Conservation (phyloP, 2,329 filamentous ascomycete genomes). For the Rhinocladiella mackenziei region DNA sequence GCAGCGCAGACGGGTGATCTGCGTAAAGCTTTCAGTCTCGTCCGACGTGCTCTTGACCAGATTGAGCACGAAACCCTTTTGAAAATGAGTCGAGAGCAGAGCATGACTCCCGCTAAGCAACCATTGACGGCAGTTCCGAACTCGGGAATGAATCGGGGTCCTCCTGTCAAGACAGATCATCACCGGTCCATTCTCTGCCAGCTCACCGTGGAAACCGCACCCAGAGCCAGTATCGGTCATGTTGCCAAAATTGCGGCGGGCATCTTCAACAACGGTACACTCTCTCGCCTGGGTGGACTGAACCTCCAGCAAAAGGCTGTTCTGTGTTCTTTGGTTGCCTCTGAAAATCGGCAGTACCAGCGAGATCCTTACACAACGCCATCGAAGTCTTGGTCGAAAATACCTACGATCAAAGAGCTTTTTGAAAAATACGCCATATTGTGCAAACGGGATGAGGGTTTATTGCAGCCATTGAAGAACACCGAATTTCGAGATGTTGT, state of each 20-base stretch:
- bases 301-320: constrained; percentile 97
- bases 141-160: neutral
- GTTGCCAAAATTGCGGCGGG: constrained; percentile 86
- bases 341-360: constrained; percentile 61
- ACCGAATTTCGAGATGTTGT: constrained; percentile 95
- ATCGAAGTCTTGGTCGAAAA: constrained; percentile 55
- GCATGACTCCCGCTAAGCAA: constrained; percentile 65
- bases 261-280: constrained; percentile 84
- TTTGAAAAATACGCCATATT: constrained; percentile 79
- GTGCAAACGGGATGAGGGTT: constrained; percentile 74
- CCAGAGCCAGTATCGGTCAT: constrained; percentile 82
- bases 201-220: constrained; percentile 73
- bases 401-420: constrained; percentile 76
- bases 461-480: constrained; percentile 80
- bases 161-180: constrained; percentile 37
- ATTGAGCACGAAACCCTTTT: constrained; percentile 81
- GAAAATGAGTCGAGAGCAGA: constrained; percentile 52
- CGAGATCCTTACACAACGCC: constrained; percentile 49
- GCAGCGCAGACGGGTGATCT: constrained; percentile 90
- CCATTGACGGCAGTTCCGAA: constrained; percentile 80
- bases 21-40: constrained; percentile 92
- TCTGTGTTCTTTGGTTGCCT: constrained; percentile 78
- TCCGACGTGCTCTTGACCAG: constrained; percentile 80
- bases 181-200: constrained; percentile 49
- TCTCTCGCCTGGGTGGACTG: constrained; percentile 75